Evolutionary conservation across 1,139 yeast genomes (phyloP).

Genomic region (Magnusiomyces clavatus): DNA sequence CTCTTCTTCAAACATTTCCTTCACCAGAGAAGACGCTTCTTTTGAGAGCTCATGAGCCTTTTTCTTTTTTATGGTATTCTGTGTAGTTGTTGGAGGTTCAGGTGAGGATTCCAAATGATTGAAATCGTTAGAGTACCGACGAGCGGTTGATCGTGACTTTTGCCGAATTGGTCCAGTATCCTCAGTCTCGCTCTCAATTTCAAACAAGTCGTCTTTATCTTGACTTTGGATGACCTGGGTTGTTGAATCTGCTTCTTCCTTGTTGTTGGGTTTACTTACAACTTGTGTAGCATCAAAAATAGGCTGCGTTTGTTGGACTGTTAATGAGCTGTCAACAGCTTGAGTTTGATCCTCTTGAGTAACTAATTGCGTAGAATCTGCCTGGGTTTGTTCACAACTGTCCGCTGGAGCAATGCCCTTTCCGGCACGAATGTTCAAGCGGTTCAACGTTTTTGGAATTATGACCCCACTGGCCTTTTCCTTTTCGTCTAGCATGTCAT

Average conservation of each 20-base stretch:
- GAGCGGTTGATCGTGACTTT: not conserved
- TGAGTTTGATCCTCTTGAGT: not conserved
- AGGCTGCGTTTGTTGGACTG: not conserved
- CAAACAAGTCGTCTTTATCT: not conserved
- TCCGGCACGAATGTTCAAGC: no score
- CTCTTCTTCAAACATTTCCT: slow-evolving; percentile 58
- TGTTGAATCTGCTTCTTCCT: not conserved
- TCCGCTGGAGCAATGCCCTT: no score
- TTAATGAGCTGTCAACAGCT: not conserved
- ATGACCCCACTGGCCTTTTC: no score
- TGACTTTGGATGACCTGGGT: not conserved
- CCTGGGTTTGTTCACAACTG: not conserved
- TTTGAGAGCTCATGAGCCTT: not conserved
- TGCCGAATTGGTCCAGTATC: not conserved
- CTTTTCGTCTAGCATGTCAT: no score
- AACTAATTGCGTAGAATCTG: not conserved
- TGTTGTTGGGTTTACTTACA: not conserved
- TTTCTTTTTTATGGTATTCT: not conserved
- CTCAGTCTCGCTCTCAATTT: not conserved
- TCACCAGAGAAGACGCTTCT: slow-evolving; percentile 20
- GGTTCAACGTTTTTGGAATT: no score
- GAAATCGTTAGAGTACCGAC: not conserved
- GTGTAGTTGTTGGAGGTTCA: not conserved
- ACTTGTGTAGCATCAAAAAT: not conserved
- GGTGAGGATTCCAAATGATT: not conserved